Conservation (phyloP, 2,329 filamentous ascomycete genomes). For the Raffaelea ambrosiae region DNA sequence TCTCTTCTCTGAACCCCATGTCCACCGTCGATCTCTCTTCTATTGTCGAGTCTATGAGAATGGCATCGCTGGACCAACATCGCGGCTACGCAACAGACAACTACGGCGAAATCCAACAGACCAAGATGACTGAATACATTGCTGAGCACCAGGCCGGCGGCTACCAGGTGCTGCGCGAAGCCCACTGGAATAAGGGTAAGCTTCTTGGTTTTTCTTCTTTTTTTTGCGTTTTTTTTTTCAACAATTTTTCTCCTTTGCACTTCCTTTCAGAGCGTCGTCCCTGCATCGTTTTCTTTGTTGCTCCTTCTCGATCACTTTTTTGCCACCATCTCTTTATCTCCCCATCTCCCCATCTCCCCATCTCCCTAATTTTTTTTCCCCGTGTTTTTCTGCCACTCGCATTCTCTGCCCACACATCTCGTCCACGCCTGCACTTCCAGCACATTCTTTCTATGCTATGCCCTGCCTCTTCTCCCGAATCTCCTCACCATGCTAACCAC, state of each 20-base stretch:
- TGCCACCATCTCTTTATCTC: background rate
- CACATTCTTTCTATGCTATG: too few relatives aligned
- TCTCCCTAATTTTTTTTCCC: background rate
- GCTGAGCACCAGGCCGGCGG: slow-evolving; percentile 42
- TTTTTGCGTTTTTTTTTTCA: background rate
- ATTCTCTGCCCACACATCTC: background rate
- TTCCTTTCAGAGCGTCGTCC: background rate
- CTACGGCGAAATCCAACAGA: slow-evolving; percentile 48
- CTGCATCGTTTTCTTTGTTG: background rate
- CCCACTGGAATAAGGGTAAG: slow-evolving; percentile 58
- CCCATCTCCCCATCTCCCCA: background rate
- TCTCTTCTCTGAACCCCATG: slow-evolving; percentile 46
- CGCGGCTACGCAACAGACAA: slow-evolving; percentile 51
- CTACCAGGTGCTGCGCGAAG: slow-evolving; percentile 54
- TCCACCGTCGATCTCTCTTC: slow-evolving; percentile 46
- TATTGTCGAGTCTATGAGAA: slow-evolving; percentile 53
- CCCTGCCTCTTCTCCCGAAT: background rate
- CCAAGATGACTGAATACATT: slow-evolving; percentile 44
- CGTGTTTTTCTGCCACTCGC: too few relatives aligned
- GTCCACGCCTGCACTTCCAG: background rate
- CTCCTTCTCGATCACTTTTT: background rate
- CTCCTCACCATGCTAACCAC: slow-evolving; percentile 1
- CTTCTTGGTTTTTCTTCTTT: background rate
- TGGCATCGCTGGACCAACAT: slow-evolving; percentile 50
- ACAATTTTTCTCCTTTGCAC: background rate